Conservation (phyloP, 1,284 basidiomycete genomes). For the Ganoderma boninense region DNA sequence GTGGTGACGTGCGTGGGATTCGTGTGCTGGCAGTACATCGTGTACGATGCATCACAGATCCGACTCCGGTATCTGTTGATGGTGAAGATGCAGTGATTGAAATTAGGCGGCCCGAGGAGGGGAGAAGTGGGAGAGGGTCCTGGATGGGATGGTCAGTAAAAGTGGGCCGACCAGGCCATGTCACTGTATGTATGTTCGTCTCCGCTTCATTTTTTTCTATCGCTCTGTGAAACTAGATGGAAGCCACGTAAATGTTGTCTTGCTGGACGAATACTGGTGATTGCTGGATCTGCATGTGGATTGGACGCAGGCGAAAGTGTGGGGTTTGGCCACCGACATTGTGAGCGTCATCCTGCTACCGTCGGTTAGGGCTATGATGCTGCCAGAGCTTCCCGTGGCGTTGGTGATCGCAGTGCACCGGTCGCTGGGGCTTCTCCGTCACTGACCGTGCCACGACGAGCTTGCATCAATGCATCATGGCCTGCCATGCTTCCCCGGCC, state of each 20-base stretch:
- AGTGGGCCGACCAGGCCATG: not conserved
- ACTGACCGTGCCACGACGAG: not conserved
- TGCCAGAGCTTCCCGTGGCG: not conserved
- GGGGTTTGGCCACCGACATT: not conserved
- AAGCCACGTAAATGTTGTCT: not conserved
- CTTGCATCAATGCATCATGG: no score
- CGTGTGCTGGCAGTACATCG: constrained; percentile 41
- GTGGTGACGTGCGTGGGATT: not conserved
- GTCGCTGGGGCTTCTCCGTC: not conserved
- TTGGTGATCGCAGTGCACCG: not conserved
- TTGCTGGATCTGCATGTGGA: not conserved
- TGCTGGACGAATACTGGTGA: not conserved
- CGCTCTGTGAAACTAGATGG: not conserved
- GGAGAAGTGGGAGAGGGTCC: not conserved
- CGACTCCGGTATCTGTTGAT: constrained; percentile 51
- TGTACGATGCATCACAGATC: constrained; percentile 52
- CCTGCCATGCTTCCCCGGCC: no score
- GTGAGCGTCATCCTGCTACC: not conserved
- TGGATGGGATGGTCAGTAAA: not conserved
- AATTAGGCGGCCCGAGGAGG: not conserved
- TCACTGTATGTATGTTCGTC: not conserved
- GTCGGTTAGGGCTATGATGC: not conserved
- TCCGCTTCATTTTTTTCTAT: not conserved
- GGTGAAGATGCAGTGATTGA: constrained; percentile 47
- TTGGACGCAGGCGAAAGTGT: not conserved